A percentile compares a stretch with the other conserved stretches of the same genome.
Evolutionary conservation across 306 rosid species (phyloP).

Genomic region (Benincasa hispida): DNA sequence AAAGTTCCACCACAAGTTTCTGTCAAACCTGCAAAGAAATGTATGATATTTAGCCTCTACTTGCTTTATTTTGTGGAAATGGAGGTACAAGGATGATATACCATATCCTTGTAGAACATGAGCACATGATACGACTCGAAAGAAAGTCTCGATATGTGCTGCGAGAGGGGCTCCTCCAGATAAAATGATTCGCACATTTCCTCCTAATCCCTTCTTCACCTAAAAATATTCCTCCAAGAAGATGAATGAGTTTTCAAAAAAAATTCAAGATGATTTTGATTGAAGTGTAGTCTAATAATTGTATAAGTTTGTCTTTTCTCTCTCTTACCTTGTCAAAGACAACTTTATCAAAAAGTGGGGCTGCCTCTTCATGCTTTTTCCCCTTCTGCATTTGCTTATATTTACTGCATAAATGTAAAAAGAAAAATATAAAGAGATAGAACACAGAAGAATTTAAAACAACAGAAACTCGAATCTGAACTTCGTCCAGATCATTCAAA

Average conservation of each 20-base stretch:
- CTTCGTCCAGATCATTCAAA: neutral
- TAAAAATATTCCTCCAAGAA: constrained; percentile 17
- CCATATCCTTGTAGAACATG: constrained; percentile 98
- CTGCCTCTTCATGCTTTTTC: constrained; percentile 30
- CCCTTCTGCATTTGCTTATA: constrained; percentile 59
- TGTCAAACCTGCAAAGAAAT: constrained; percentile 54
- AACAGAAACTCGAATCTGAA: neutral
- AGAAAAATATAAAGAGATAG: neutral
- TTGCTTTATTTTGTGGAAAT: neutral
- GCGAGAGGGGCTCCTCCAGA: constrained; percentile 98
- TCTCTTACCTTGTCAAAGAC: constrained; percentile 66
- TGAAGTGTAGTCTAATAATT: neutral
- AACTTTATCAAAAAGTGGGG: constrained; percentile 65
- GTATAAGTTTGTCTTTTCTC: neutral
- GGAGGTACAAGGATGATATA: constrained; percentile 11
- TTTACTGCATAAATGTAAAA: constrained; percentile 34
- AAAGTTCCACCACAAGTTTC: constrained; percentile 97
- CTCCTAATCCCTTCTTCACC: constrained; percentile 94
- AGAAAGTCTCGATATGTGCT: constrained; percentile 59
- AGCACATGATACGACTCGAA: constrained; percentile 81
- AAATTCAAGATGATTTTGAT: neutral
- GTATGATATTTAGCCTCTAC: neutral
- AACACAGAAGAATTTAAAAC: neutral
- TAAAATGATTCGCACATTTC: constrained; percentile 71
- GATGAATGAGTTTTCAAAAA: constrained; percentile 19